Evolutionary conservation across 78 protist species (phyloP), one percentile per base, ranked within the genome.

Genomic region (Andalucia godoyi): DNA sequence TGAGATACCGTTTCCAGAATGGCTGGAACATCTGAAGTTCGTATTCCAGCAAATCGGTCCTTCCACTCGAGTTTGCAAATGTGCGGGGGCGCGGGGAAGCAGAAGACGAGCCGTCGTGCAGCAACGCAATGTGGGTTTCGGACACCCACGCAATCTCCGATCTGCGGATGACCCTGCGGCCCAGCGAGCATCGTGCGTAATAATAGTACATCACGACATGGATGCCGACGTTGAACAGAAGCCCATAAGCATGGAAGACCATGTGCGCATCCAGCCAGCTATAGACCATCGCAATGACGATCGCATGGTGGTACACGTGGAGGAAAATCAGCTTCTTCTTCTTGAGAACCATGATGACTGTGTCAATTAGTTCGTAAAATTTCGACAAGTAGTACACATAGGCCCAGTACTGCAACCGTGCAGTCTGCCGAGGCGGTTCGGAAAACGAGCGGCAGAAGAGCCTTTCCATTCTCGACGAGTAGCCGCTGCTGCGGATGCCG

Each of bases 291-390:
- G 60, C 57, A 1, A 49, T 23, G n/a, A n/a, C n/a, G n/a, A n/a
- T n/a, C 30, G 60, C 34, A 66, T 84, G 90, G 55, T 84, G 90
- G 52, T 76, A 84, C 27, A 80, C 79, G 40, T 84, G 85, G n/a
- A 78, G 70, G 40, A 75, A 75, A 15, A 51, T 66, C 39, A 82
- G 36, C 32, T 59, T 61, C 10, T 66, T 62, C 76, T 69, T 66
- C 70, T 63, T 77, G 42, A 84, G 57, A 13, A 78, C 79, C 39
- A 75, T 76, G 37, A 84, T 62, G 17, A 84, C 70, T 12, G 90
- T 84, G 67, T 84, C 90, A 5, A 84, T 57, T 3, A 78, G 70
- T 53, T 84, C 90, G 49, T 79, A 79, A 66, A 70, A 84, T 66
- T 84, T 84, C 62, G 66, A 43, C 5, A 84, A 52, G 63, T 78